Base-by-base conservation (phyloP, 495 filamentous ascomycete genomes). In the Sporormia fimetaria region DNA sequence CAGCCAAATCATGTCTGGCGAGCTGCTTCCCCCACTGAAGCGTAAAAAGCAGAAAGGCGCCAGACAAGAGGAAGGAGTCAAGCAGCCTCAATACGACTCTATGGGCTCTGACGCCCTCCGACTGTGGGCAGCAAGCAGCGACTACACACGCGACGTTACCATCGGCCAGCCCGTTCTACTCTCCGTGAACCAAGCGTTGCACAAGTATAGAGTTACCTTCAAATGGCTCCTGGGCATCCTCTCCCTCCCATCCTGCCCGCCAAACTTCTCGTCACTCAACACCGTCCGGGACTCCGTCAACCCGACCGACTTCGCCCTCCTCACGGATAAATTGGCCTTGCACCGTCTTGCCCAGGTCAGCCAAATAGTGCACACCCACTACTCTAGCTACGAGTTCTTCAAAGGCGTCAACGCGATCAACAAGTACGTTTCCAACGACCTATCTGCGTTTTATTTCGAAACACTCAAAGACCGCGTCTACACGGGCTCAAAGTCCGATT, bases 371-470 rank as follows among this genome's bases (percentile, higher is more conserved):
- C 65, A 68, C 17, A 58, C 65, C 3, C 66, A 80, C 35, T 87
- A 78, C 51, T 64, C 71, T 20, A 73, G 73, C 21, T 77, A 83
- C 49, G 78, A 93, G 51, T 95, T 93, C 62, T 81, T 80, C 67
- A 88, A 79, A 63, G 86, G 71, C 6, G 66, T 82, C 6, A 73
- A 66, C 37, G 62, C 67, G 4, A 65, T 96, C 48, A 87, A 86
- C 59, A 68, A 66, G 43, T 96, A 87, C 76, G 63, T 92, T 45
- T 76, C 74, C 42, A 72, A 67, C 14, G 81, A 93, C 47, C 73
- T 99, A 17, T 95, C 87, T 0, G 75, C 88, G 0, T 93, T 95
- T 57, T 96, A 96, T 63, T 74, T 96, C 36, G 90, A 96, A 57
- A 73, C 80, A 0, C 65, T 87, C 55, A 99, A 96, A 60, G 90